phyloP scores from a whole-genome alignment of 495 filamentous ascomycete genomes.

The Aspergillus cavernicola region DNA sequence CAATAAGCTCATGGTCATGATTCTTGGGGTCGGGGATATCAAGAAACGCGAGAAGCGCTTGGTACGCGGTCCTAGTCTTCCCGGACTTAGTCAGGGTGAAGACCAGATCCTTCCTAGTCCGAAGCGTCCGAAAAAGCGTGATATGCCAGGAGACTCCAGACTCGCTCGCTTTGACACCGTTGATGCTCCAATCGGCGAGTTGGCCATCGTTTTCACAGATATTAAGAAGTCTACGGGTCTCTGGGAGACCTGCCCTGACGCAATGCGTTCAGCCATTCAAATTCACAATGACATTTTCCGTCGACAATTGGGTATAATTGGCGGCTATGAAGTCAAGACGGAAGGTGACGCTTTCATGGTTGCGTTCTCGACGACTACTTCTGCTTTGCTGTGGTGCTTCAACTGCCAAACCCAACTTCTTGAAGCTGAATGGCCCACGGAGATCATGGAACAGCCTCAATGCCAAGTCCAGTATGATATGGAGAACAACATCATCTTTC shows the following conservation, averaged over 20 bases:
- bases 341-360: slow-evolving; percentile 99
- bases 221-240: slow-evolving; percentile 97
- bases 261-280: slow-evolving; percentile 93
- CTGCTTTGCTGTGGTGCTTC: slow-evolving; percentile 92
- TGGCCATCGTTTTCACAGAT: slow-evolving; percentile 96
- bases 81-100: slow-evolving; percentile 65
- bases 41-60: slow-evolving; percentile 75
- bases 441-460: slow-evolving; percentile 82
- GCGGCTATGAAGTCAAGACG: slow-evolving; percentile 98
- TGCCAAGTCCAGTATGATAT: slow-evolving; percentile 78
- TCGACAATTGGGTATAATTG: slow-evolving; percentile 85
- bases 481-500: slow-evolving; percentile 86
- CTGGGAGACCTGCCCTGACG: slow-evolving; percentile 93
- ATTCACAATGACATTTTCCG: slow-evolving; percentile 95
- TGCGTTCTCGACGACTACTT: slow-evolving; percentile 91
- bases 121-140: slow-evolving; percentile 62
- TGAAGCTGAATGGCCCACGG: slow-evolving; percentile 85
- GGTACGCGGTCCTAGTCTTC: slow-evolving; percentile 69
- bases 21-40: slow-evolving; percentile 85
- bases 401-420: slow-evolving; percentile 85
- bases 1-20: slow-evolving; percentile 98
- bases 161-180: slow-evolving; percentile 85
- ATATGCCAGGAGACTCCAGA: slow-evolving; percentile 73
- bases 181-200: slow-evolving; percentile 80
- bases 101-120: slow-evolving; percentile 62